Evolutionary conservation across 108 stramenopile species (phyloP), one percentile per base, ranked within the genome.

Genomic region (Stephanodiscus minutulus): DNA sequence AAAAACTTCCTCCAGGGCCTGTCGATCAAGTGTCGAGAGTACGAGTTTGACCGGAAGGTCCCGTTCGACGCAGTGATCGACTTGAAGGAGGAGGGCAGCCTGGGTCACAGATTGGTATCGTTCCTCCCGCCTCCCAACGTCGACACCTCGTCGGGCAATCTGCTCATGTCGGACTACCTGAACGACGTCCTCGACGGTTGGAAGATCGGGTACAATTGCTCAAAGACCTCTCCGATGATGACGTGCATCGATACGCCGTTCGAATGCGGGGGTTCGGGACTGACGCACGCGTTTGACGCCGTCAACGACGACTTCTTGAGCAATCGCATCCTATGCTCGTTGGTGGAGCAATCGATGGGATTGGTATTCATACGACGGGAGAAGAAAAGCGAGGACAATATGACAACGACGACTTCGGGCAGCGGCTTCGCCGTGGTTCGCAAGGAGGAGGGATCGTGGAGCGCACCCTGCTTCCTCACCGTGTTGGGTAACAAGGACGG

Each of bases 271-370:
- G 55, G 17, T n/a, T 17, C 18, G 17, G 35, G 47, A 47, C 41
- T 24, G 17, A 47, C 31, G 13, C 12, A 41, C 17, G 59, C 37
- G 33, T n/a, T n/a, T n/a, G n/a, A n/a, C n/a, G 53, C 43, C 43
- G 63, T 27, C 20, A 56, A 69, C 11, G 36, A 44, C 37, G 50
- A 39, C 0, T 72, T 72, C 50, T 39, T 78, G 60, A 72, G 77
- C 58, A 61, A 72, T 68, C 57, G 70, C 50, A 54, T 52, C 8
- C 57, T 78, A 35, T 71, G 66, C 18, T 78, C 70, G 20, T 57
- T 78, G 31, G 36, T 81, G 48, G 79, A 81, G 25, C 79, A 81
- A 25, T 75, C 79, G 22, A 55, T 81, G 39, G 79, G 74, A 7
- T 75, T 81, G 41, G 39, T 74, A 18, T 81, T 81, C 56, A 13